Evolutionary conservation across 371 early-diverging fungal species (phyloP).

Genomic region (Mortierella sp.): DNA sequence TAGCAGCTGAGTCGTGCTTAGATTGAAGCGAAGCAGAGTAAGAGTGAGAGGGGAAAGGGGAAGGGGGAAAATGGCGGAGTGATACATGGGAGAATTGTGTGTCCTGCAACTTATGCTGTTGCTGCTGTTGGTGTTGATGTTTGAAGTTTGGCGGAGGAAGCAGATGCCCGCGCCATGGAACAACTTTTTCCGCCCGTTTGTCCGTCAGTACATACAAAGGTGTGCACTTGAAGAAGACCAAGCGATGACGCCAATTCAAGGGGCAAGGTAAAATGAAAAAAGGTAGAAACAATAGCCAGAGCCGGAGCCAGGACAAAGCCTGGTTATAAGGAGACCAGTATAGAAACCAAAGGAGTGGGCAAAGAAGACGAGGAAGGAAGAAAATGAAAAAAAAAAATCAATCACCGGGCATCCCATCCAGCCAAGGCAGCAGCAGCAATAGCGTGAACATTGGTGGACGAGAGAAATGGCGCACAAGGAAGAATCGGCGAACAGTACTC

Average conservation of each 20-base stretch:
- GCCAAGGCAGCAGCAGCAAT: not conserved
- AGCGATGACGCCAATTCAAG: slow-evolving; percentile 13
- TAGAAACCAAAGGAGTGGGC: not conserved
- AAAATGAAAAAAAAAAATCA: not conserved
- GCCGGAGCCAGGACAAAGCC: not conserved
- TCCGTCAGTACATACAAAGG: not conserved
- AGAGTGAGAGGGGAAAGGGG: not conserved
- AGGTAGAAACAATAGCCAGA: not conserved
- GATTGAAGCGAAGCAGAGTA: not conserved
- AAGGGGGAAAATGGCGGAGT: slow-evolving; percentile 4
- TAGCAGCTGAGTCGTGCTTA: not conserved
- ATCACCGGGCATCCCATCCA: not conserved
- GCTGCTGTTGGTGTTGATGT: not conserved
- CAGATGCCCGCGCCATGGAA: not conserved
- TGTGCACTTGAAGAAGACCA: not conserved
- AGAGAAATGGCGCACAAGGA: slow-evolving; percentile 9
- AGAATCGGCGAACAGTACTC: not conserved
- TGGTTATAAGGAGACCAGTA: not conserved
- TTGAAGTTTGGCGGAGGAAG: not conserved
- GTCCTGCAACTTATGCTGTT: not conserved
- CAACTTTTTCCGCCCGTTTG: not conserved
- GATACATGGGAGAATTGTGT: not conserved
- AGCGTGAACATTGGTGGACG: not conserved
- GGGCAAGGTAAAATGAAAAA: not conserved
- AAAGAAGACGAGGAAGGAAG: not conserved